Evolutionary conservation across 345 rosid species (phyloP).

Genomic region (Gossypium ekmanianum): DNA sequence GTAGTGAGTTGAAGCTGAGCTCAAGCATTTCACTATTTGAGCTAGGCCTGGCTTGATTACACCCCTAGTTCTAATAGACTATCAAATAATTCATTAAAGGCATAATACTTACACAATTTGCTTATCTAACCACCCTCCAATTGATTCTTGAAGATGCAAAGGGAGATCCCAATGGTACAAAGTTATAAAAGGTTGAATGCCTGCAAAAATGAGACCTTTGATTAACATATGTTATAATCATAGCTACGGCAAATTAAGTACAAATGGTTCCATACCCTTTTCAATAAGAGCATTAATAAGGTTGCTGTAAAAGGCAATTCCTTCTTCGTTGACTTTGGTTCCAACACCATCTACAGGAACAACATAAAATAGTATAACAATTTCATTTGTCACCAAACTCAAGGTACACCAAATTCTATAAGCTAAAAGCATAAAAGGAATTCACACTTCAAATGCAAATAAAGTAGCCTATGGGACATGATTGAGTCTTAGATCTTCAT

Average conservation of each 20-base stretch:
- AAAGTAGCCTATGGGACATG: not conserved
- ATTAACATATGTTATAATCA: constrained; percentile 6
- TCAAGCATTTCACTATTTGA: not conserved
- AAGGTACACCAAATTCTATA: not conserved
- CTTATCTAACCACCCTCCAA: constrained; percentile 72
- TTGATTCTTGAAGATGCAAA: constrained; percentile 65
- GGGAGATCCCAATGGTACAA: constrained; percentile 97
- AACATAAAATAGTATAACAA: not conserved
- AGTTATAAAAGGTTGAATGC: constrained; percentile 65
- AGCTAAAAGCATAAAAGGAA: not conserved
- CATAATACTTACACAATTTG: constrained; percentile 65
- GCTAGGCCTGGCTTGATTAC: not conserved
- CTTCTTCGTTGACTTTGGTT: constrained; percentile 56
- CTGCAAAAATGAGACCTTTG: constrained; percentile 31
- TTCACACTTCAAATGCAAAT: not conserved
- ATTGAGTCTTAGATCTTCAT: not conserved
- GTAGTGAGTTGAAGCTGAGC: not conserved
- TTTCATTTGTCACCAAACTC: constrained; percentile 1
- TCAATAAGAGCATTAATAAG: constrained; percentile 58
- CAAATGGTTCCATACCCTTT: constrained; percentile 45
- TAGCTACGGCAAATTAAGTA: constrained; percentile 17
- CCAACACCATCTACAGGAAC: constrained; percentile 60
- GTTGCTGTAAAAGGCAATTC: constrained; percentile 59
- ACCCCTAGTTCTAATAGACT: not conserved
- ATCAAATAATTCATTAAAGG: constrained; percentile 3